Evolutionary conservation across 2,329 filamentous ascomycete genomes (phyloP).

Genomic region (Pseudopithomyces maydicus): DNA sequence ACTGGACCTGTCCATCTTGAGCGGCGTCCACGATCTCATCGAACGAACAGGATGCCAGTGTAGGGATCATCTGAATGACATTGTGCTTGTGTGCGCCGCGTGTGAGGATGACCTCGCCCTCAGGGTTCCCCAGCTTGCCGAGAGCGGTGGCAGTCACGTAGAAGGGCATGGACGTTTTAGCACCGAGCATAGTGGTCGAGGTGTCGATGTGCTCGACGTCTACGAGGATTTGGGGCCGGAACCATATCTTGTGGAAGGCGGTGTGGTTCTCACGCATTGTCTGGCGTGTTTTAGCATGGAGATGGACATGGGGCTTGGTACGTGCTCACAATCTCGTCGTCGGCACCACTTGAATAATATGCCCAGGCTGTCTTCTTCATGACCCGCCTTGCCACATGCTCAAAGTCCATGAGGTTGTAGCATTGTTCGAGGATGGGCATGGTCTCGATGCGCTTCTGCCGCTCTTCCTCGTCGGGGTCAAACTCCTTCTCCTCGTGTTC

Average conservation of each 20-base stretch:
- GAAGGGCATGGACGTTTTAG: constrained; percentile 82
- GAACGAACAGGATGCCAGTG: constrained; percentile 93
- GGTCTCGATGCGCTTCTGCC: constrained; percentile 66
- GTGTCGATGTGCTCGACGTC: constrained; percentile 88
- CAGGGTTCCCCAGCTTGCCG: constrained; percentile 90
- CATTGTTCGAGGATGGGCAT: constrained; percentile 54
- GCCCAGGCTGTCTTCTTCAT: constrained; percentile 99
- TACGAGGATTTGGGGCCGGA: constrained; percentile 85
- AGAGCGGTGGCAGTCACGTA: constrained; percentile 96
- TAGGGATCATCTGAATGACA: constrained; percentile 98
- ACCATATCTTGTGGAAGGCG: constrained; percentile 97
- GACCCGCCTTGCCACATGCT: constrained; percentile 83
- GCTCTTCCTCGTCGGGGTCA: constrained; percentile 70
- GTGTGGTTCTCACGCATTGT: constrained; percentile 94
- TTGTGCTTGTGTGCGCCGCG: constrained; percentile 82
- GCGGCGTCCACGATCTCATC: constrained; percentile 94
- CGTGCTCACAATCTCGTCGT: constrained; percentile 77
- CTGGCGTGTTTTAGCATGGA: constrained; percentile 49
- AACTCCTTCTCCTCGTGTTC: constrained; percentile 39
- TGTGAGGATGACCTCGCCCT: constrained; percentile 92
- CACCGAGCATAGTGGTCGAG: constrained; percentile 91
- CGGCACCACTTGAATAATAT: constrained; percentile 93
- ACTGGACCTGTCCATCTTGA: constrained; percentile 82
- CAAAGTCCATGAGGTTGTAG: constrained; percentile 73
- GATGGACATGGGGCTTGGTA: not conserved